Evolutionary conservation across 164 flowering plant genomes (phyloP), one percentile per base, ranked within the genome.

Genomic region (Saururus chinensis): DNA sequence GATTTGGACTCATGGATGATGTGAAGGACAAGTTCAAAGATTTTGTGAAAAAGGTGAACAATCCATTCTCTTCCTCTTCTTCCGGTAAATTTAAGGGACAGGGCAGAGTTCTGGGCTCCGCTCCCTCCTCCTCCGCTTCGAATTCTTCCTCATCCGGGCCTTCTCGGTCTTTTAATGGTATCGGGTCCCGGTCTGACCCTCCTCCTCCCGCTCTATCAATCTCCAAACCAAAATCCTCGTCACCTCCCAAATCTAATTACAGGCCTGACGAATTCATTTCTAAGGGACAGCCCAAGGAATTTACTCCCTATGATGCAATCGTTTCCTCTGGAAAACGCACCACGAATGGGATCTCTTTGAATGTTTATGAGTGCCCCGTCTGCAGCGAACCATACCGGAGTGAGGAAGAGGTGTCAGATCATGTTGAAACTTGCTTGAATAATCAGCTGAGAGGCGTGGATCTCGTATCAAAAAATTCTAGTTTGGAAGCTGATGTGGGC

Each of bases 11-110:
- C 60, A 88, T 88, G 96, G 96, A 74, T 62, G 96, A 89, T 21
- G 67, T 88, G 72, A 89, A 82, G 67, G 98, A 83, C 73, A 92
- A 92, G 66, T 54, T 88, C 57, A 89, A 89, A 66, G 96, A 83
- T 0, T 84, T 92, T 75, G 77, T 89, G 89, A 92, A 89, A 68
- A 89, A 88, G 76, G 86, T 89, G 74, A 86, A 84, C 74, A 80
- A 68, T 24, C 81, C 77, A 0, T 80, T 81, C 51, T 64, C 73
- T 40, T 66, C 95, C 0, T 77, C 92, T 4, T 84, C 98, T 26
- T 83, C 93, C 14, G 87, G 86, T 48, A 89, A 84, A 77, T 92
- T 92, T 77, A 85, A 83, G 67, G 96, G 98, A 70, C 96, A 82
- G 64, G 95, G 93, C 16, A 72, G 95, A 67, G 93, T 87, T 23